phyloP scores from a whole-genome alignment of 2,329 filamentous ascomycete species.

The Sphaerulina vaccinii region DNA sequence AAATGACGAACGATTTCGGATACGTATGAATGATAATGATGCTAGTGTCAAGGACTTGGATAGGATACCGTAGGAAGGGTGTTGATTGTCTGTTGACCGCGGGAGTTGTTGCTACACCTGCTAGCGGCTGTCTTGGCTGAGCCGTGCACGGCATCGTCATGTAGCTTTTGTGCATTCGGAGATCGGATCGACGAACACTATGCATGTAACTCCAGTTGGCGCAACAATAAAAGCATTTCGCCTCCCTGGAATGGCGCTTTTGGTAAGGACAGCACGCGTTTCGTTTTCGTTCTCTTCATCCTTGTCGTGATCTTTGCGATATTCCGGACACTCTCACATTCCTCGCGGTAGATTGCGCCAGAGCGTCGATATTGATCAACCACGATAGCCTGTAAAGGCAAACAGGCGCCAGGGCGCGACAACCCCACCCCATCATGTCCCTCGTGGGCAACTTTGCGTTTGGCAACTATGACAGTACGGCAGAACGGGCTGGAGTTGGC shows the following conservation, averaged over 20 bases:
- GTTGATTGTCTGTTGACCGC: too few relatives aligned
- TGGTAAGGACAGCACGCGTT: not conserved
- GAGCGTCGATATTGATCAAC: not conserved
- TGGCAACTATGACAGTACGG: conserved; percentile 43
- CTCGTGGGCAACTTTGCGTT: conserved; percentile 46
- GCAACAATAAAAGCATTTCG: conserved; percentile 15
- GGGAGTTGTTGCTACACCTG: too few relatives aligned
- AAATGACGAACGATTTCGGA: too few relatives aligned
- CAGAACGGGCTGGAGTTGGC: conserved; percentile 39
- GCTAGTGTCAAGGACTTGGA: too few relatives aligned
- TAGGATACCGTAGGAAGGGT: not conserved
- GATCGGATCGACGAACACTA: conserved; percentile 7
- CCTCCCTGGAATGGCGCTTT: not conserved
- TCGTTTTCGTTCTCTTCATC: not conserved
- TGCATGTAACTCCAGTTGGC: not conserved
- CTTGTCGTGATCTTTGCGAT: not conserved
- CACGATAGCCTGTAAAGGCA: not conserved
- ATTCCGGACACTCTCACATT: not conserved
- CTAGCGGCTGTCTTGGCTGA: not conserved
- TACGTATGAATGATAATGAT: too few relatives aligned
- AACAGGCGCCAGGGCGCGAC: not conserved
- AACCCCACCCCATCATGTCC: conserved; percentile 38
- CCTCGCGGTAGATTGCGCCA: not conserved
- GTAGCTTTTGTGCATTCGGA: conserved; percentile 1
- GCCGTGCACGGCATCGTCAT: not conserved